These are phyloP conservation scores for Anthostomella pinea DNA, from an alignment of 2,329 filamentous ascomycete species.

Conservation along the genomic window DNA sequence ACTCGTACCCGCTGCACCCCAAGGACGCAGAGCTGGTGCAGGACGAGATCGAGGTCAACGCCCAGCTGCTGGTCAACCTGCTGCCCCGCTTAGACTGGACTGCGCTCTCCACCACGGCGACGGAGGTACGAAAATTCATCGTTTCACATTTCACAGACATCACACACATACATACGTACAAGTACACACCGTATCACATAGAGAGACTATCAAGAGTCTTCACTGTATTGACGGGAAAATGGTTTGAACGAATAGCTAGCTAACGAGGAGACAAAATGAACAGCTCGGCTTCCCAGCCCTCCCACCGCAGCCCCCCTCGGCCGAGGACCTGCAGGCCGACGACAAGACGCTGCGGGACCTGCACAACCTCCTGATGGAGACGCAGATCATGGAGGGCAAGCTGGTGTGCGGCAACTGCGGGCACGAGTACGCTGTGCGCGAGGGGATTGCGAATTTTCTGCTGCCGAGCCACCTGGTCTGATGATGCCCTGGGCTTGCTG, in stretches of 20 bases:
- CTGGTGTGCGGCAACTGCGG: slow-evolving; percentile 88
- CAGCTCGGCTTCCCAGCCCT: slow-evolving; percentile 78
- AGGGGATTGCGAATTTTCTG: slow-evolving; percentile 95
- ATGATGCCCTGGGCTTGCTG: no score
- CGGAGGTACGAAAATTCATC: slow-evolving; percentile 58
- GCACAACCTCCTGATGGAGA: slow-evolving; percentile 82
- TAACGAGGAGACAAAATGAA: slow-evolving; percentile 1
- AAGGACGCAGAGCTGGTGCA: slow-evolving; percentile 88
- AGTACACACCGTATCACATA: no score
- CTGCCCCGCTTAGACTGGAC: slow-evolving; percentile 87
- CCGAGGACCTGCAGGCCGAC: slow-evolving; percentile 60
- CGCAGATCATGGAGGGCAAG: slow-evolving; percentile 83
- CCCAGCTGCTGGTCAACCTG: slow-evolving; percentile 77
- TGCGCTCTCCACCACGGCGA: slow-evolving; percentile 70
- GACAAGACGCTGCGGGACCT: slow-evolving; percentile 73
- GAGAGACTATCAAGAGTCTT: no score
- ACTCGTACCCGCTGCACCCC: slow-evolving; percentile 87
- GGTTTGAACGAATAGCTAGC: no score
- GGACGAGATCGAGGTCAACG: slow-evolving; percentile 77
- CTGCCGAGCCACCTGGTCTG: slow-evolving; percentile 86
- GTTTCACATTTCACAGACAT: background rate
- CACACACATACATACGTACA: background rate
- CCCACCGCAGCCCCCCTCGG: slow-evolving; percentile 60
- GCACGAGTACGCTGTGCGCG: slow-evolving; percentile 90
- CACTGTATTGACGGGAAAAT: no score